Percentiles rank a stretch among this genome's conserved stretches.
These are phyloP conservation scores for Thalassia testudinum DNA, from an alignment of 116 monocot genomes.

Conservation along the genomic window DNA sequence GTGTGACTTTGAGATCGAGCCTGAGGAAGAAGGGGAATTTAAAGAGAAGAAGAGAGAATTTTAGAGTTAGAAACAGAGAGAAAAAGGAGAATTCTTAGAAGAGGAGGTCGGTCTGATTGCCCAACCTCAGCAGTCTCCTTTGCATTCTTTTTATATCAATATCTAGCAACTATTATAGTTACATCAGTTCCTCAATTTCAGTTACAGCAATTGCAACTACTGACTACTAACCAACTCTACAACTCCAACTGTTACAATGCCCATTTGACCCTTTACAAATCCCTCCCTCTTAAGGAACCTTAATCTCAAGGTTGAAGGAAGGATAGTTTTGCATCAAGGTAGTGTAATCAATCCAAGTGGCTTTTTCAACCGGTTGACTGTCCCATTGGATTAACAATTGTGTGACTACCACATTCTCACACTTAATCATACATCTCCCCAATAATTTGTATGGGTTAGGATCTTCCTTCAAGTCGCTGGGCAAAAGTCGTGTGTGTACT, in stretches of 20 bases:
- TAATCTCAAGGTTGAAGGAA: background rate
- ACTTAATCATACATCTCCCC: background rate
- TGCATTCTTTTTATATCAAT: too few species aligned
- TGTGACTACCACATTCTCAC: background rate
- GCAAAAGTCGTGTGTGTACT: background rate
- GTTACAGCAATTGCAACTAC: background rate
- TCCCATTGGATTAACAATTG: background rate
- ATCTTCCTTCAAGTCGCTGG: background rate
- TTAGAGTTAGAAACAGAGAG: too few species aligned
- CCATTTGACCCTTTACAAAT: background rate
- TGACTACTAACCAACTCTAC: too few species aligned
- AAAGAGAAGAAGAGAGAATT: too few species aligned
- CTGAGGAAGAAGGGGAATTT: too few species aligned
- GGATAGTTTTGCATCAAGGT: background rate
- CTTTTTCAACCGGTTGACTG: background rate
- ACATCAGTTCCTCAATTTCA: too few species aligned
- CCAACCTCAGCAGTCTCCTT: too few species aligned
- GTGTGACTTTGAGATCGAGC: too few species aligned
- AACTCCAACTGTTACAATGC: too few species aligned
- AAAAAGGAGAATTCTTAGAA: too few species aligned
- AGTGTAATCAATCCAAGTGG: background rate
- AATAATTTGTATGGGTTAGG: background rate
- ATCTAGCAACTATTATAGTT: too few species aligned
- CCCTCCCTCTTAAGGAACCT: background rate
- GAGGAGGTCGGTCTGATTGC: too few species aligned